phyloP scores from a whole-genome alignment of 164 flowering plant genomes.

The Vitis riparia region DNA sequence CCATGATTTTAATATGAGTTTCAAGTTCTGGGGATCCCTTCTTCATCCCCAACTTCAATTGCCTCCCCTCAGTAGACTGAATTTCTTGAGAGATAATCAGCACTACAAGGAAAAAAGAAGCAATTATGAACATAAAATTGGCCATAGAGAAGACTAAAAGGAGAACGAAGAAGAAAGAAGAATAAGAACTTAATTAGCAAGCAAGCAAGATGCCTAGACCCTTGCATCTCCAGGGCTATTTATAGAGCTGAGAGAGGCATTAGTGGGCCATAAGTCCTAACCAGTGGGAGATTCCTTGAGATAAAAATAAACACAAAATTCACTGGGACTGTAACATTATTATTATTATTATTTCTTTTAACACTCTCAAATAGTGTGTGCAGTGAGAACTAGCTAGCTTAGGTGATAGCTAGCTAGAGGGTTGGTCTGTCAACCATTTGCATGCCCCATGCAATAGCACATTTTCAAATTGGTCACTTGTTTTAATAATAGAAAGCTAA shows the following conservation, averaged over 20 bases:
- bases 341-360: too few relatives aligned
- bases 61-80: constrained; percentile 22
- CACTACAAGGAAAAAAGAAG: constrained; percentile 11
- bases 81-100: constrained; percentile 17
- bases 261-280: too few relatives aligned
- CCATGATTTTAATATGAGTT: background rate
- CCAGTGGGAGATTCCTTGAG: background rate
- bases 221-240: background rate
- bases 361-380: too few relatives aligned
- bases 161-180: background rate
- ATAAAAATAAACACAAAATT: background rate
- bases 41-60: constrained; percentile 5
- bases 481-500: too few relatives aligned
- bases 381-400: too few relatives aligned
- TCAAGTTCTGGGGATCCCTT: background rate
- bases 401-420: too few relatives aligned
- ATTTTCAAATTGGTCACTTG: too few relatives aligned
- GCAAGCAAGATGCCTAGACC: background rate
- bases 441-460: too few relatives aligned
- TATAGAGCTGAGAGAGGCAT: background rate
- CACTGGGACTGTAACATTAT: too few relatives aligned
- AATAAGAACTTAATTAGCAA: background rate
- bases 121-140: constrained; percentile 3
- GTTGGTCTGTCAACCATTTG: too few relatives aligned
- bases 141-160: constrained; percentile 16